phyloP scores from a whole-genome alignment of 352 stramenopile genomes.

The Globisporangium canariense region DNA sequence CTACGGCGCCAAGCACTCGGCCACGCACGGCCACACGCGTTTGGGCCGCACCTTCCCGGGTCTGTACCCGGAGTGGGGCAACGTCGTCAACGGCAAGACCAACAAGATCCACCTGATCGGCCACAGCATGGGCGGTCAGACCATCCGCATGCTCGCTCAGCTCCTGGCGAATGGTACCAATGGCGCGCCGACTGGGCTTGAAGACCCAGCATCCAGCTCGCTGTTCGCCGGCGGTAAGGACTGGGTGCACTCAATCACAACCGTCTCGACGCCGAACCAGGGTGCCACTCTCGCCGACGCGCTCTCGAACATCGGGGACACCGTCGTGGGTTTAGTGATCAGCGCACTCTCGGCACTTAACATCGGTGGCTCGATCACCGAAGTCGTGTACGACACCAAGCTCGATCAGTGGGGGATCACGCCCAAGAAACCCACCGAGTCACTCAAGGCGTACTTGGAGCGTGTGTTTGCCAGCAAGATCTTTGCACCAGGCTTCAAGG shows the following conservation, averaged over 20 bases:
- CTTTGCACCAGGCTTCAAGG: slow-evolving; percentile 30
- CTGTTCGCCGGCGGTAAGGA: slow-evolving; percentile 52
- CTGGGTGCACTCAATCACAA: slow-evolving; percentile 73
- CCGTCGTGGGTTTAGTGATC: slow-evolving; percentile 35
- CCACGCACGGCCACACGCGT: too few relatives aligned
- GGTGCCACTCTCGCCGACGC: slow-evolving; percentile 48
- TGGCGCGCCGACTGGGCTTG: slow-evolving; percentile 35
- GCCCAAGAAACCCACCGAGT: slow-evolving; percentile 24
- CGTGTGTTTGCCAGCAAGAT: slow-evolving; percentile 33
- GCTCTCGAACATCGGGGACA: slow-evolving; percentile 36
- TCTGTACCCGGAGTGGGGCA: slow-evolving; percentile 34
- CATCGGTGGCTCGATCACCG: slow-evolving; percentile 26
- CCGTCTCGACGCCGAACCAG: slow-evolving; percentile 57
- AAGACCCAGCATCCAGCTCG: slow-evolving; percentile 29
- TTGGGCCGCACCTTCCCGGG: not conserved
- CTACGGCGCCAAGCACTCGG: too few relatives aligned
- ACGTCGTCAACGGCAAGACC: slow-evolving; percentile 39
- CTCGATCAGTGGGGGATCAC: slow-evolving; percentile 56
- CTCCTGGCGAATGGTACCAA: slow-evolving; percentile 44
- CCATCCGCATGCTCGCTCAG: slow-evolving; percentile 71
- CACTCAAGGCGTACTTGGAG: slow-evolving; percentile 30
- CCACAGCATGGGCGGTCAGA: slow-evolving; percentile 81
- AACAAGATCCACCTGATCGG: slow-evolving; percentile 70
- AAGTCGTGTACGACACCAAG: slow-evolving; percentile 43
- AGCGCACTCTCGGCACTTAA: slow-evolving; percentile 23